phyloP scores from a whole-genome alignment of 768 basidiomycete genomes.

The Boletus huronensis region DNA sequence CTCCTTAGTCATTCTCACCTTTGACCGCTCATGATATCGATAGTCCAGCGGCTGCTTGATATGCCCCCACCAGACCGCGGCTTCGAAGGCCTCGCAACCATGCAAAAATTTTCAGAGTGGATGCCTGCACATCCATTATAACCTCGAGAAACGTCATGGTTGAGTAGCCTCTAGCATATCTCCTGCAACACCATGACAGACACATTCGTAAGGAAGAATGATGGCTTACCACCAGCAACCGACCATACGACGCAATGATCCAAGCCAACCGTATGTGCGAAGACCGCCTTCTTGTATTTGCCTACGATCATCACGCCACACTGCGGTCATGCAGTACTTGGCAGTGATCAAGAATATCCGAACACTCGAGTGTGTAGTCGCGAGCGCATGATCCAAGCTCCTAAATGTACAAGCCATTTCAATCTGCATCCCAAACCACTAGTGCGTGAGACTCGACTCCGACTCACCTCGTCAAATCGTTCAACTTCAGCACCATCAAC shows the following conservation, averaged over 20 bases:
- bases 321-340: slow-evolving; percentile 77
- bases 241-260: slow-evolving; percentile 51
- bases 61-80: slow-evolving; percentile 62
- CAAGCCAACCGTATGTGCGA: slow-evolving; percentile 39
- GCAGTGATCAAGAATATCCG: slow-evolving; percentile 92
- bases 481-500: slow-evolving; percentile 80
- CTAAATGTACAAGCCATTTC: slow-evolving; percentile 33
- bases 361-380: slow-evolving; percentile 83
- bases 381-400: slow-evolving; percentile 78
- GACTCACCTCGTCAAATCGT: slow-evolving; percentile 73
- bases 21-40: slow-evolving; percentile 20
- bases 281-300: slow-evolving; percentile 52
- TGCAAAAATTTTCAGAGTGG: slow-evolving; percentile 48
- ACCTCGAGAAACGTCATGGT: slow-evolving; percentile 53
- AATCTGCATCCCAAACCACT: neutral
- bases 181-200: slow-evolving; percentile 40
- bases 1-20: neutral
- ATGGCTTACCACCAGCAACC: slow-evolving; percentile 69
- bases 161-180: slow-evolving; percentile 52
- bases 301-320: slow-evolving; percentile 68
- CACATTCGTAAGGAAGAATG: neutral
- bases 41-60: slow-evolving; percentile 69
- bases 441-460: neutral
- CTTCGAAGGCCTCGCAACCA: slow-evolving; percentile 65
- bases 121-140: slow-evolving; percentile 61